phyloP scores from a whole-genome alignment of 352 stramenopile species.

The Pythium chondricola region DNA sequence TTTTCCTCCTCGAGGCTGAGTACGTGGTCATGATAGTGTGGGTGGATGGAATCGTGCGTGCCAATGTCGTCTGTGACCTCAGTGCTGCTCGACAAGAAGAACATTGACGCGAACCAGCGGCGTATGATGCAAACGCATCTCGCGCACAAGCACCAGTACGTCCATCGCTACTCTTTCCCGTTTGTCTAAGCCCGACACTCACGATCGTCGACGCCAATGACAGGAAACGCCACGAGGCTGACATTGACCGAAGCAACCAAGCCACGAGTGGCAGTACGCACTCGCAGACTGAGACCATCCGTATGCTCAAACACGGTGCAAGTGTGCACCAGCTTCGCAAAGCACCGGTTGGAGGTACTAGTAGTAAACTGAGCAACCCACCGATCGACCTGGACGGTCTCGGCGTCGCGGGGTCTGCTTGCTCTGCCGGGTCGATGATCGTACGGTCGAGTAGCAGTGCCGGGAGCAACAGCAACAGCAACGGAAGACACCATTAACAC shows the following conservation, averaged over 20 bases:
- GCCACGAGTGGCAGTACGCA: not conserved
- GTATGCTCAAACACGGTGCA: slow-evolving; percentile 37
- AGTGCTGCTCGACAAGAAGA: slow-evolving; percentile 69
- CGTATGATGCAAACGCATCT: slow-evolving; percentile 78
- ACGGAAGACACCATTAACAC: slow-evolving; percentile 13
- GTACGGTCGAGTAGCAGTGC: not conserved
- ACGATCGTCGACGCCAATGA: not conserved
- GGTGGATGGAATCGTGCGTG: not conserved
- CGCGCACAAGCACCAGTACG: slow-evolving; percentile 65
- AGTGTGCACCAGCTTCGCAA: slow-evolving; percentile 40
- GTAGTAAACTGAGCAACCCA: no score
- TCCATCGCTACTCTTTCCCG: not conserved
- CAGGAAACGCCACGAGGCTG: slow-evolving; percentile 37
- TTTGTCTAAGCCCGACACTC: not conserved
- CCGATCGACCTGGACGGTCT: no score
- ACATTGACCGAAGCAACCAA: slow-evolving; percentile 7
- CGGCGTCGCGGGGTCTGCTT: slow-evolving; percentile 35
- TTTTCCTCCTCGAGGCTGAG: slow-evolving; percentile 55
- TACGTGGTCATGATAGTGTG: slow-evolving; percentile 11
- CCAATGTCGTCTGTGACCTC: not conserved
- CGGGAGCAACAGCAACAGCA: slow-evolving; percentile 22
- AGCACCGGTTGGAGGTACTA: no score
- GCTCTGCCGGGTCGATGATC: slow-evolving; percentile 19
- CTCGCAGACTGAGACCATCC: slow-evolving; percentile 24
- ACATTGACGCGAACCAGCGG: slow-evolving; percentile 61